These are phyloP conservation scores for Salvia miltiorrhiza DNA, from an alignment of 257 asterid genomes.

Conservation along the genomic window DNA sequence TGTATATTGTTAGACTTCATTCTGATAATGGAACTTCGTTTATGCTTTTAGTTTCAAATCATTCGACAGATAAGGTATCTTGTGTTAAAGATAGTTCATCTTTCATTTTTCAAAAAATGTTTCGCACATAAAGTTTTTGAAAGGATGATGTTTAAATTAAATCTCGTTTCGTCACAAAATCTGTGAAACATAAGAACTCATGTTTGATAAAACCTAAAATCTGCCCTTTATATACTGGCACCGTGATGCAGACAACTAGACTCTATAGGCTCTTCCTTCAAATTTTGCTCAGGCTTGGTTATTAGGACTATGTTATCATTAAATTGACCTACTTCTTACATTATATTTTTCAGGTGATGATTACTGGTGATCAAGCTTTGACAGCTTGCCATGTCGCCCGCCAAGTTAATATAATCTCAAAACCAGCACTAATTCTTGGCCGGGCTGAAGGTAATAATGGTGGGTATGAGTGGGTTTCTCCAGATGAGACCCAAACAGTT, in stretches of 20 bases:
- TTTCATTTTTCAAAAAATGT: neutral
- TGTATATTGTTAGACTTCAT: neutral
- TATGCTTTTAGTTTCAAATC: neutral
- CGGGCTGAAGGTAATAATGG: conserved; percentile 42
- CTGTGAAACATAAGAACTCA: no score
- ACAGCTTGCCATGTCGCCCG: conserved; percentile 99
- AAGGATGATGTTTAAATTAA: no score
- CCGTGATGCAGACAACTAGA: no score
- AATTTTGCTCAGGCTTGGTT: no score
- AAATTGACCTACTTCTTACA: conserved; percentile 5
- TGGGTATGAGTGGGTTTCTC: conserved; percentile 86
- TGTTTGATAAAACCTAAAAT: no score
- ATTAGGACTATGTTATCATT: no score
- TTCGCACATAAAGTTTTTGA: no score
- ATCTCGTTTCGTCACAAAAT: no score
- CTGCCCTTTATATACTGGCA: neutral
- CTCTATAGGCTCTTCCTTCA: no score
- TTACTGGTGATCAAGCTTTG: conserved; percentile 99
- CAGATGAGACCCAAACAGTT: conserved; percentile 63
- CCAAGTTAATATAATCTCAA: conserved; percentile 88
- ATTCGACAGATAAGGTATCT: neutral
- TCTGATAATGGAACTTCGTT: neutral
- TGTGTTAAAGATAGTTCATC: neutral
- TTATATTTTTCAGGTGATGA: conserved; percentile 69
- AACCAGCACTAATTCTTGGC: conserved; percentile 78